These are phyloP conservation scores for Xylaria polymorpha DNA, from an alignment of 2,329 filamentous ascomycete genomes.

Conservation along the genomic window DNA sequence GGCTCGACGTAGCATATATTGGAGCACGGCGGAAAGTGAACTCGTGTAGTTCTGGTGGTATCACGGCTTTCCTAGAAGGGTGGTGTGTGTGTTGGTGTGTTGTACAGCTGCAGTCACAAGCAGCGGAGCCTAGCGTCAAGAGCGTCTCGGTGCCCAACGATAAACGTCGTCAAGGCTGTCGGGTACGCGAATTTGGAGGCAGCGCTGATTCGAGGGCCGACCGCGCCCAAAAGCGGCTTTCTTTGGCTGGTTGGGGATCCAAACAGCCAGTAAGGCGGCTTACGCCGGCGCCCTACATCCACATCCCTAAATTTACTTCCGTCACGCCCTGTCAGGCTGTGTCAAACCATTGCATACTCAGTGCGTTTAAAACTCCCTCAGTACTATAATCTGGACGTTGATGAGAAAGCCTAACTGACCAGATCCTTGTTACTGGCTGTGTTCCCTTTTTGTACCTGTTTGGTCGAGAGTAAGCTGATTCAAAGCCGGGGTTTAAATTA, in stretches of 20 bases:
- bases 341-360: slow-evolving; percentile 9
- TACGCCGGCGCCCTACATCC: slow-evolving; percentile 41
- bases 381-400: not conserved
- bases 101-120: slow-evolving; percentile 56
- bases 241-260: slow-evolving; percentile 47
- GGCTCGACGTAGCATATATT: slow-evolving; percentile 40
- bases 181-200: slow-evolving; percentile 46
- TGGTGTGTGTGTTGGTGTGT: slow-evolving; percentile 57
- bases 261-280: slow-evolving; percentile 44
- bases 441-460: slow-evolving; percentile 15
- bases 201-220: slow-evolving; percentile 46
- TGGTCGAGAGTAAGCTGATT: slow-evolving; percentile 19
- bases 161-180: slow-evolving; percentile 52
- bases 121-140: slow-evolving; percentile 56
- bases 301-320: slow-evolving; percentile 39
- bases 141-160: slow-evolving; percentile 63
- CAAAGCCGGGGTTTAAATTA: slow-evolving; percentile 16
- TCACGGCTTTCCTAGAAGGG: slow-evolving; percentile 45
- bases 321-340: slow-evolving; percentile 25
- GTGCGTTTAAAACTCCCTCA: slow-evolving; percentile 5
- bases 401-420: slow-evolving; percentile 2
- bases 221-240: slow-evolving; percentile 45
- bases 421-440: slow-evolving; percentile 8
- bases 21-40: slow-evolving; percentile 41
- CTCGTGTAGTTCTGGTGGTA: slow-evolving; percentile 46